Percentiles rank a stretch among this genome's conserved stretches.
Evolutionary conservation across 192 early-diverging fungal species (phyloP).

Genomic region (Linnemannia hyalina): DNA sequence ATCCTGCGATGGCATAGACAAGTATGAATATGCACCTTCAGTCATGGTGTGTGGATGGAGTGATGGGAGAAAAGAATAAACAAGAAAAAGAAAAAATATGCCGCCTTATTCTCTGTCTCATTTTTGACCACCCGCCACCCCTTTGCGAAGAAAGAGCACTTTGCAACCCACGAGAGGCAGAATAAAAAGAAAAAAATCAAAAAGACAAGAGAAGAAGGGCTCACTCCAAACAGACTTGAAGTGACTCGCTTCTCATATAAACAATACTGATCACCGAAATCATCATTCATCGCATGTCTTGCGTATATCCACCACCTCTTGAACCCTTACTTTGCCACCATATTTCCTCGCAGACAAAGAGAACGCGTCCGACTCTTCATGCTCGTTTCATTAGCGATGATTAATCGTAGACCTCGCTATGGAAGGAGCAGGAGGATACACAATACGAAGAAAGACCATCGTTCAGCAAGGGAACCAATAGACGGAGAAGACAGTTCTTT

Average conservation of each 20-base stretch:
- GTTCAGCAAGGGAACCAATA: neutral
- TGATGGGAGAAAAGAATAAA: slow-evolving; percentile 34
- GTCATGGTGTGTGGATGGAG: slow-evolving; percentile 56
- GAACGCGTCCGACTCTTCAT: neutral
- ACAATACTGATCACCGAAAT: neutral
- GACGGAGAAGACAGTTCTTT: neutral
- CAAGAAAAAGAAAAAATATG: slow-evolving; percentile 10
- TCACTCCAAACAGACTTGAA: neutral
- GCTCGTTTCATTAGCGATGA: neutral
- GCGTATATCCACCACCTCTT: neutral
- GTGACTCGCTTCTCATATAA: neutral
- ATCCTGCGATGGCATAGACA: too few species aligned
- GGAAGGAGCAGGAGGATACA: too few species aligned
- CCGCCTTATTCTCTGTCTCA: neutral
- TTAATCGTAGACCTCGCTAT: neutral
- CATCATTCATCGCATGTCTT: neutral
- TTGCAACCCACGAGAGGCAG: neutral
- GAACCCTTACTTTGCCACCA: neutral
- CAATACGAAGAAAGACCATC: neutral
- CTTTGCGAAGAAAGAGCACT: neutral
- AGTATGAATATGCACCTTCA: slow-evolving; percentile 41
- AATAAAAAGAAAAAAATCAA: neutral
- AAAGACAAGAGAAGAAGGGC: neutral
- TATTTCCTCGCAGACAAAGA: neutral
- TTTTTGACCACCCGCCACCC: neutral